These are phyloP conservation scores for Chionographis japonica DNA, from an alignment of 106 monocot species.

Conservation along the genomic window DNA sequence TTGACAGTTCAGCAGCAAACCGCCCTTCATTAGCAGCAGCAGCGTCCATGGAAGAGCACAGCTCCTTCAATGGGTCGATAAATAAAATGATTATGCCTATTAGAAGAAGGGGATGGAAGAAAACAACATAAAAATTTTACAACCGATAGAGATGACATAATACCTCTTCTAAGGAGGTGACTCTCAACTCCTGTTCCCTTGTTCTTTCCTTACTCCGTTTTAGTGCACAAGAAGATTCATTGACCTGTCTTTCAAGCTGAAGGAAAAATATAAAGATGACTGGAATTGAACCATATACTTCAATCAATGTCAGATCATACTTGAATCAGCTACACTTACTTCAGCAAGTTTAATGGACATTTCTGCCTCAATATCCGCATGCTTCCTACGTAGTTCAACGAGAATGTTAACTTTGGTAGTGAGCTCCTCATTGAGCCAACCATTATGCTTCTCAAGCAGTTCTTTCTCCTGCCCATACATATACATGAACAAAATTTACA, in stretches of 20 bases:
- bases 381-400: conserved; percentile 60
- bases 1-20: conserved; percentile 61
- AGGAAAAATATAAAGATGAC: conserved; percentile 8
- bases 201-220: conserved; percentile 67
- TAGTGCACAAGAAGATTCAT: conserved; percentile 50
- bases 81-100: background rate
- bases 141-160: background rate
- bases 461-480: conserved; percentile 74
- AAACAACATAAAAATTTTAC: conserved; percentile 1
- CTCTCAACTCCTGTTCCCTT: conserved; percentile 45
- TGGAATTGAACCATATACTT: background rate
- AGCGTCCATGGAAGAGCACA: conserved; percentile 58
- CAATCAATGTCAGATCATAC: background rate
- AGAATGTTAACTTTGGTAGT: conserved; percentile 62
- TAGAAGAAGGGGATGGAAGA: background rate
- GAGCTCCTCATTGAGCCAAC: conserved; percentile 92
- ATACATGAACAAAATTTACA: background rate
- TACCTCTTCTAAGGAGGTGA: conserved; percentile 69
- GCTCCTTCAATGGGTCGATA: conserved; percentile 35
- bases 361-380: conserved; percentile 67
- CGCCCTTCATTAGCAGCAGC: conserved; percentile 59
- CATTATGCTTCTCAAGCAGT: conserved; percentile 78
- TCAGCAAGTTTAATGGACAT: conserved; percentile 66
- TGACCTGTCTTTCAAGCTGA: conserved; percentile 70
- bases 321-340: conserved; percentile 26